phyloP scores from a whole-genome alignment of 768 basidiomycete species.

The Leccinum aurantiacum region DNA sequence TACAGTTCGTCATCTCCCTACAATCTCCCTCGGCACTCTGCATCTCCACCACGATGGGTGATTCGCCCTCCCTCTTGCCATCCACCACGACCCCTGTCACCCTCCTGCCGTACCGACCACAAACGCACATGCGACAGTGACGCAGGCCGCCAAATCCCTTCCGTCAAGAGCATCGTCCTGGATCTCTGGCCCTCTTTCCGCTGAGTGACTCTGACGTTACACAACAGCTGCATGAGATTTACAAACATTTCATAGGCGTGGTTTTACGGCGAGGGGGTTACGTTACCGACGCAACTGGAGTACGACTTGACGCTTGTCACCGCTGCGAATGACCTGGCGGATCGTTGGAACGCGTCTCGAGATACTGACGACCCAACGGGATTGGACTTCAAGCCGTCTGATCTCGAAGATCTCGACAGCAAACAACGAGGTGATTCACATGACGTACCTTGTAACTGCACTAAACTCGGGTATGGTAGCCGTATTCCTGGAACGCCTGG shows the following conservation, averaged over 20 bases:
- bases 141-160: too few relatives aligned
- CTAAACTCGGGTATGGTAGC: slow-evolving; percentile 30
- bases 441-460: too few relatives aligned
- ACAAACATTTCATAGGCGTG: slow-evolving; percentile 39
- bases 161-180: too few relatives aligned
- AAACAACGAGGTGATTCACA: slow-evolving; percentile 46
- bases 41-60: too few relatives aligned
- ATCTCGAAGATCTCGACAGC: slow-evolving; percentile 47
- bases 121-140: too few relatives aligned
- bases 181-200: too few relatives aligned
- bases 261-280: slow-evolving; percentile 55
- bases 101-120: too few relatives aligned
- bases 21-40: too few relatives aligned
- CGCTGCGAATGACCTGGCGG: slow-evolving; percentile 52
- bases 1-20: too few relatives aligned
- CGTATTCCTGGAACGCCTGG: slow-evolving; percentile 58
- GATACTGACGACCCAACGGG: slow-evolving; percentile 31
- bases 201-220: slow-evolving; percentile 26
- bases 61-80: too few relatives aligned
- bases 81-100: too few relatives aligned
- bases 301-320: slow-evolving; percentile 56
- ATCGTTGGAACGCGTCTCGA: slow-evolving; percentile 51
- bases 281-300: slow-evolving; percentile 47
- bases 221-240: not conserved
- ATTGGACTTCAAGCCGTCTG: slow-evolving; percentile 43